These are phyloP conservation scores for Drosera spatulata DNA, from an alignment of 179 eudicot species.

Conservation along the genomic window DNA sequence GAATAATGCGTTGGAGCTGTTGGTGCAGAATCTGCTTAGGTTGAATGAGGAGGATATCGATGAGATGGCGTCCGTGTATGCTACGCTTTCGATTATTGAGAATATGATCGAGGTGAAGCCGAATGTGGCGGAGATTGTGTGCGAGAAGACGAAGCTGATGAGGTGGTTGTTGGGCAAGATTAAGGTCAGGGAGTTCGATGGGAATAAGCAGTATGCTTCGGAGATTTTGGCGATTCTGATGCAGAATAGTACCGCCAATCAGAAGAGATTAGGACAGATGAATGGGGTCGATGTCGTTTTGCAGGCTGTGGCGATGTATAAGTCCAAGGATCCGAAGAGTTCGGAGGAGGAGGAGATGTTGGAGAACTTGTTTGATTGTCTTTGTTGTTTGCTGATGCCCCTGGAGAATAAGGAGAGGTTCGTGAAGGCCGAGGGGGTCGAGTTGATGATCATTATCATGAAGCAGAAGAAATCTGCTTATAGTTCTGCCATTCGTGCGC, in stretches of 20 bases:
- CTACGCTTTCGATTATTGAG: slow-evolving; percentile 59
- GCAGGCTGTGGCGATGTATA: slow-evolving; percentile 94
- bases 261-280: slow-evolving; percentile 84
- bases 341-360: slow-evolving; percentile 98
- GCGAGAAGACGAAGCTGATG: slow-evolving; percentile 82
- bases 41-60: slow-evolving; percentile 65
- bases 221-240: slow-evolving; percentile 91
- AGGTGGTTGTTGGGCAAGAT: slow-evolving; percentile 84
- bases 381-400: slow-evolving; percentile 97
- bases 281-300: slow-evolving; percentile 94
- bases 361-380: slow-evolving; percentile 93
- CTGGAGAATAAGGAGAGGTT: slow-evolving; percentile 97
- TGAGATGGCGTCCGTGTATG: slow-evolving; percentile 55
- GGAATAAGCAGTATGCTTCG: slow-evolving; percentile 90
- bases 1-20: slow-evolving; percentile 67
- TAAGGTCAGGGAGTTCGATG: slow-evolving; percentile 79
- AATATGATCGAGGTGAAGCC: slow-evolving; percentile 92
- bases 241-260: slow-evolving; percentile 79
- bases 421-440: slow-evolving; percentile 93
- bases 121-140: slow-evolving; percentile 68
- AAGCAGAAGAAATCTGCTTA: slow-evolving; percentile 94
- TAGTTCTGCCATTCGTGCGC: slow-evolving; percentile 87
- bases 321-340: slow-evolving; percentile 81
- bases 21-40: slow-evolving; percentile 61
- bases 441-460: slow-evolving; percentile 94